These are phyloP conservation scores for Excoecaria cochinchinensis DNA, from an alignment of 345 rosid genomes.

Conservation along the genomic window DNA sequence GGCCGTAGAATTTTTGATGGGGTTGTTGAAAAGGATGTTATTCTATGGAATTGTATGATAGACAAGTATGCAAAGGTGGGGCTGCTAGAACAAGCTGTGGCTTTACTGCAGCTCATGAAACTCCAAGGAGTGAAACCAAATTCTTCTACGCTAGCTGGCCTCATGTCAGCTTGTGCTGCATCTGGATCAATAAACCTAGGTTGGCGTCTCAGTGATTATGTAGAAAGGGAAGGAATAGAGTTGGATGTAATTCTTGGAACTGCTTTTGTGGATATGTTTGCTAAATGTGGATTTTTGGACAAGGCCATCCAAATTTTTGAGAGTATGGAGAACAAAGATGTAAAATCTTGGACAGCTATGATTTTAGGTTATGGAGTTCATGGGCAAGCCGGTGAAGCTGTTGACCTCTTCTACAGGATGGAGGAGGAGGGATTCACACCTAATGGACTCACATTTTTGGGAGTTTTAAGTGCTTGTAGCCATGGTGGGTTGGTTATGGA, in stretches of 20 bases:
- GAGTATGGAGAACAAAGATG: conserved; percentile 52
- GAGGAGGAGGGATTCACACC: conserved; percentile 50
- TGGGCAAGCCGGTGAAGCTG: conserved; percentile 53
- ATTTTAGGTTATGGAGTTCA: conserved; percentile 56
- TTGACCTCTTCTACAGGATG: conserved; percentile 47
- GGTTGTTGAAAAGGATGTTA: conserved; percentile 43
- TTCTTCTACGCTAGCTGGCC: conserved; percentile 54
- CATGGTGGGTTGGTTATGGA: conserved; percentile 58
- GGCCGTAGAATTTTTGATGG: conserved; percentile 51
- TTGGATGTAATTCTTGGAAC: conserved; percentile 58
- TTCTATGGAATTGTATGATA: conserved; percentile 68
- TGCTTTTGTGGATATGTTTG: conserved; percentile 60
- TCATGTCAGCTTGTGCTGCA: conserved; percentile 54
- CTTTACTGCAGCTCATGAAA: conserved; percentile 54
- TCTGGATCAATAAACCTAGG: conserved; percentile 43
- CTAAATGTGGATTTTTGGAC: conserved; percentile 53
- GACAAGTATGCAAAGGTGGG: conserved; percentile 55
- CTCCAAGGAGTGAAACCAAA: conserved; percentile 38
- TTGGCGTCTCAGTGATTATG: conserved; percentile 27
- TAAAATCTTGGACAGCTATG: conserved; percentile 61
- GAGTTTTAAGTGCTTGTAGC: conserved; percentile 61
- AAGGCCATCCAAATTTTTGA: conserved; percentile 45
- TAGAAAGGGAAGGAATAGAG: conserved; percentile 42
- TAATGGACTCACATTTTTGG: conserved; percentile 62
- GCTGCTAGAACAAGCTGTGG: conserved; percentile 45